Conservation (phyloP, 768 basidiomycete species). For the Collybia nuda region DNA sequence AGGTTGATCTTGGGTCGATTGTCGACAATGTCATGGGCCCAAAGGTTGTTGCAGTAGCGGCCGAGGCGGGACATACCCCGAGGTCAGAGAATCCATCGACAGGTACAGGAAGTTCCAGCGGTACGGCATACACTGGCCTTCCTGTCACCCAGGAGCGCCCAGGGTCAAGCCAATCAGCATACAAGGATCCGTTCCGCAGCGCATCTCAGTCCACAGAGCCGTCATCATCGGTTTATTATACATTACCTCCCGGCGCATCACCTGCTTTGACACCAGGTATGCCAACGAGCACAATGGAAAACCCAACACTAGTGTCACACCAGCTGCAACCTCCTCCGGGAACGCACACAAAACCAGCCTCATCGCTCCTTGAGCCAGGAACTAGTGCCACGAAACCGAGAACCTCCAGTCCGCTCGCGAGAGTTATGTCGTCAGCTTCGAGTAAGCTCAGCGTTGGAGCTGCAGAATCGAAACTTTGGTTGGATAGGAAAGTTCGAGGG, state of each 20-base stretch:
- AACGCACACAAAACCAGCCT: no score
- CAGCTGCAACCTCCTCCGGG: not conserved
- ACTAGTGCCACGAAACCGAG: not conserved
- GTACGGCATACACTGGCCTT: not conserved
- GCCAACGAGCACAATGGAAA: not conserved
- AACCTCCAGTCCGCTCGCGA: not conserved
- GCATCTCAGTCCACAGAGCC: no score
- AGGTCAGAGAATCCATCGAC: not conserved
- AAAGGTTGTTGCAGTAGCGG: not conserved
- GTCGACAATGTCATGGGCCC: slow-evolving; percentile 53
- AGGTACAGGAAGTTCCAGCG: not conserved
- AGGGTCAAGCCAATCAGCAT: not conserved
- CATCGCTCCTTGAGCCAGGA: no score
- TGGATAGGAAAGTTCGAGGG: not conserved
- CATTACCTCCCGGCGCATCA: not conserved
- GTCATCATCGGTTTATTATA: no score
- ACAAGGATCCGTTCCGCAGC: not conserved
- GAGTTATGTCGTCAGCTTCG: slow-evolving; percentile 1
- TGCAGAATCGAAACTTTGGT: not conserved
- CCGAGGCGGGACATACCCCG: not conserved
- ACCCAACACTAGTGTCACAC: not conserved
- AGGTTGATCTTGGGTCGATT: slow-evolving; percentile 37
- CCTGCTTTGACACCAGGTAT: not conserved
- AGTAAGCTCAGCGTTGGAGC: not conserved
- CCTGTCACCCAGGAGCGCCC: not conserved